Evolutionary conservation across 1,139 yeast genomes (phyloP).

Genomic region (Candida smagusa): DNA sequence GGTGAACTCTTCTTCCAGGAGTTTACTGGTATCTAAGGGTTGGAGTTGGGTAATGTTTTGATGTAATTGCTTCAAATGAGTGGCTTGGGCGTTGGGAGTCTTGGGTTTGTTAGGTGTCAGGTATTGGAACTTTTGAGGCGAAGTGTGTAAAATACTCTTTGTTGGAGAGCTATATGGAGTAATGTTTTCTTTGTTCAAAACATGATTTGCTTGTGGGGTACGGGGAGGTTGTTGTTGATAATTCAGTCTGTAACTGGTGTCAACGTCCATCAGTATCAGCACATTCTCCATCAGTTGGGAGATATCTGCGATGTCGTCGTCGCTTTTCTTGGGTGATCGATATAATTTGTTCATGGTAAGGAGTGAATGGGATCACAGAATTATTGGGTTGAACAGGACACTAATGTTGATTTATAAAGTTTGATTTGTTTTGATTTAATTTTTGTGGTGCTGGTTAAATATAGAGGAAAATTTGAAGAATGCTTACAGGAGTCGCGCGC

Average conservation of each 20-base stretch:
- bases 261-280: conserved; percentile 43
- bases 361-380: too few relatives aligned
- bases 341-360: conserved; percentile 4
- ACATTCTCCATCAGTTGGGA: conserved; percentile 48
- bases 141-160: conserved; percentile 36
- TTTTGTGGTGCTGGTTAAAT: conserved; percentile 8
- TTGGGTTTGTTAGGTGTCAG: conserved; percentile 15
- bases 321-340: conserved; percentile 5
- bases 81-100: conserved; percentile 2
- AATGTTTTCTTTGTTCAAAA: conserved; percentile 44
- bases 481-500: background rate
- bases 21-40: conserved; percentile 20
- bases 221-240: conserved; percentile 14
- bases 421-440: conserved; percentile 5
- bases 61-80: conserved; percentile 14
- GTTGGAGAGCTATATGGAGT: conserved; percentile 45
- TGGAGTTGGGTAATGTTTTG: conserved; percentile 38
- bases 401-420: conserved; percentile 1
- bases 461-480: background rate
- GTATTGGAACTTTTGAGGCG: conserved; percentile 20
- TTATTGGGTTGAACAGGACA: too few relatives aligned
- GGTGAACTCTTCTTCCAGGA: conserved; percentile 45
- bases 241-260: conserved; percentile 26
- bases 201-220: conserved; percentile 12
- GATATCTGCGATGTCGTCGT: conserved; percentile 29